Percentiles rank a stretch among this genome's conserved stretches.
phyloP scores from a whole-genome alignment of 169 alveolate genomes.

The Plasmodium cynomolgi region DNA sequence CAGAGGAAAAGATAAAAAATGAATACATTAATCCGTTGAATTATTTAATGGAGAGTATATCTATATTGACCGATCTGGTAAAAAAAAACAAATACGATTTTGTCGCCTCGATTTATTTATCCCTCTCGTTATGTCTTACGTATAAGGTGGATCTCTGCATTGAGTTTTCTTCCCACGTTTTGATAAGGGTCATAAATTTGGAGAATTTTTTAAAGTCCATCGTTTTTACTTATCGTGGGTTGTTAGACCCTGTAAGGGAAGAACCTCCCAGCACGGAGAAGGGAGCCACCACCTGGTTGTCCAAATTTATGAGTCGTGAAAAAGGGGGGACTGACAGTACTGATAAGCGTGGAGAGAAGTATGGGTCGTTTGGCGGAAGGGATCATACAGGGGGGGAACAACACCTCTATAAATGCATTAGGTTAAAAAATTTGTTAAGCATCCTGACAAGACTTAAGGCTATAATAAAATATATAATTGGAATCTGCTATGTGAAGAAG shows the following conservation, averaged over 20 bases:
- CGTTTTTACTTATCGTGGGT: background rate
- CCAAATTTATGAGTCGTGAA: background rate
- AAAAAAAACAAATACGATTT: conserved; percentile 72
- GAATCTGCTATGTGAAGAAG: conserved; percentile 67
- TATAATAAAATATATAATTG: conserved; percentile 58
- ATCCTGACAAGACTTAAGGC: conserved; percentile 9
- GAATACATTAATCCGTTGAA: conserved; percentile 59
- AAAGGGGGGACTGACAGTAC: background rate
- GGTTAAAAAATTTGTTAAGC: conserved; percentile 8
- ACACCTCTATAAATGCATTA: background rate
- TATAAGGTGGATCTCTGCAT: conserved; percentile 50
- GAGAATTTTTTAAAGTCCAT: conserved; percentile 12
- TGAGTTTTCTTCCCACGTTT: conserved; percentile 37
- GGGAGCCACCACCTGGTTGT: background rate
- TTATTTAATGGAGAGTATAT: conserved; percentile 65
- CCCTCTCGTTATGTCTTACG: conserved; percentile 38
- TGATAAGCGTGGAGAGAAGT: background rate
- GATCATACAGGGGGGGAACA: background rate
- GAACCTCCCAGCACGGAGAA: background rate
- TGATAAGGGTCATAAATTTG: conserved; percentile 33
- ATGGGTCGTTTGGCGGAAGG: background rate
- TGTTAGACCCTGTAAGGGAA: background rate
- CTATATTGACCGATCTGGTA: conserved; percentile 17
- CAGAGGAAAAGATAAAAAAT: background rate
- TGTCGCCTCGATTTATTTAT: conserved; percentile 67